Evolutionary conservation across 148 eudicot genomes (phyloP).

Genomic region (Fallopia convolvulus): DNA sequence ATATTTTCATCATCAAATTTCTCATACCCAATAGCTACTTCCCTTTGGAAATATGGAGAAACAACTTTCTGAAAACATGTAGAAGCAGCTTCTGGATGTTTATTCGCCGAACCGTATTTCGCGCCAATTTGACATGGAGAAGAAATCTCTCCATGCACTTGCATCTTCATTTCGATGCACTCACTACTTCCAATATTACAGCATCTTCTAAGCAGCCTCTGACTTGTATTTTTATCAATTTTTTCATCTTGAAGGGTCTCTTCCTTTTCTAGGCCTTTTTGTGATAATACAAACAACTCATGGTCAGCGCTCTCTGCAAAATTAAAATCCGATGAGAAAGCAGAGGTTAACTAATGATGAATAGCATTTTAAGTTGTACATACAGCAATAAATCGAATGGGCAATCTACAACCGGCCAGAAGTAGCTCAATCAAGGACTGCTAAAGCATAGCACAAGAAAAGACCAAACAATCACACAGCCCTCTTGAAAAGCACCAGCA

Average conservation of each 20-base stretch:
- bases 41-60: constrained; percentile 6
- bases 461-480: not conserved
- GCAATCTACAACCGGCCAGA: not conserved
- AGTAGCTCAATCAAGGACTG: not conserved
- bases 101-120: not conserved
- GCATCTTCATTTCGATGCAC: not conserved
- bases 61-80: not conserved
- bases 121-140: not conserved
- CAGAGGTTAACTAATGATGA: not conserved
- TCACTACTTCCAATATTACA: not conserved
- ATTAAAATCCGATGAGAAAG: not conserved
- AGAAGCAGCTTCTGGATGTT: not conserved
- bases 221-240: not conserved
- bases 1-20: not conserved
- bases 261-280: constrained; percentile 1
- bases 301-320: not conserved
- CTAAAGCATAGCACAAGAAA: not conserved
- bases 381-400: not conserved
- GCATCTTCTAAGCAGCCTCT: not conserved
- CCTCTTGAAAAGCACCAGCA: not conserved
- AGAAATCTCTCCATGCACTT: not conserved
- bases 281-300: not conserved
- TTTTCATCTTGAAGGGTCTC: not conserved
- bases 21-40: constrained; percentile 5
- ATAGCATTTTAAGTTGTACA: not conserved